A percentile compares a stretch with the other conserved stretches of the same genome.
Conservation (phyloP, 2,329 filamentous ascomycete species). For the Ophiostoma himal-ulmi region DNA sequence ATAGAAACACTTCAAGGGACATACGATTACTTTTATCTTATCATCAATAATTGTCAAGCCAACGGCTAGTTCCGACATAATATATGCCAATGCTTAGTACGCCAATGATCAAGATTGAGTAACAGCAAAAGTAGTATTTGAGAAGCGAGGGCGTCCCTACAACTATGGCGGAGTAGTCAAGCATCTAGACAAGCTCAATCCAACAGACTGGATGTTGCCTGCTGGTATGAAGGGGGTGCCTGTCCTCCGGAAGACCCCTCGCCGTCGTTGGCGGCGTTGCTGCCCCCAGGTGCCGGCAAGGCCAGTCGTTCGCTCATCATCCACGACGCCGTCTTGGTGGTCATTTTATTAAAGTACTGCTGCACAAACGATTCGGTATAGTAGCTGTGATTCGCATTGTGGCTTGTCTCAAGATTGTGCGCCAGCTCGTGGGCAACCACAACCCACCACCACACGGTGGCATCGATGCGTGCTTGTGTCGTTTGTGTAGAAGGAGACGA, state of each 20-base stretch:
- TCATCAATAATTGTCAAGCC: too few relatives aligned
- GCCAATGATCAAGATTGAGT: too few relatives aligned
- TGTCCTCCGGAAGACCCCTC: background rate
- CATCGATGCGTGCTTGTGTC: slow-evolving; percentile 34
- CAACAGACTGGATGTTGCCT: slow-evolving; percentile 20
- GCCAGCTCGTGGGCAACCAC: slow-evolving; percentile 94
- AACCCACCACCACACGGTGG: slow-evolving; percentile 32
- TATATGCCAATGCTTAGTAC: too few relatives aligned
- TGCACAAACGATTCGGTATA: slow-evolving; percentile 79
- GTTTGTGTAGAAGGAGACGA: slow-evolving; percentile 16
- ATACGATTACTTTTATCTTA: too few relatives aligned
- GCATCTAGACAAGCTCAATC: slow-evolving; percentile 10
- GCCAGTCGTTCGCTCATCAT: background rate
- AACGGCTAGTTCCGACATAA: too few relatives aligned
- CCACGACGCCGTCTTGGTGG: slow-evolving; percentile 45
- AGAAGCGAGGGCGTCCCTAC: too few relatives aligned
- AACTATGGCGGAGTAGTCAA: background rate
- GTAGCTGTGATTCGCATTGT: slow-evolving; percentile 74
- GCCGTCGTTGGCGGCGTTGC: background rate
- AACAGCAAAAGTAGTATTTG: too few relatives aligned
- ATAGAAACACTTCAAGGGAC: too few relatives aligned
- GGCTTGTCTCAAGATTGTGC: slow-evolving; percentile 78
- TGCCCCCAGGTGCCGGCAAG: background rate
- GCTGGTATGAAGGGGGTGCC: slow-evolving; percentile 22
- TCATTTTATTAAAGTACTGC: slow-evolving; percentile 68